Percentiles rank a stretch among this genome's conserved stretches.
Conservation (phyloP, 164 flowering plant genomes). For the Nymphaea colorata region DNA sequence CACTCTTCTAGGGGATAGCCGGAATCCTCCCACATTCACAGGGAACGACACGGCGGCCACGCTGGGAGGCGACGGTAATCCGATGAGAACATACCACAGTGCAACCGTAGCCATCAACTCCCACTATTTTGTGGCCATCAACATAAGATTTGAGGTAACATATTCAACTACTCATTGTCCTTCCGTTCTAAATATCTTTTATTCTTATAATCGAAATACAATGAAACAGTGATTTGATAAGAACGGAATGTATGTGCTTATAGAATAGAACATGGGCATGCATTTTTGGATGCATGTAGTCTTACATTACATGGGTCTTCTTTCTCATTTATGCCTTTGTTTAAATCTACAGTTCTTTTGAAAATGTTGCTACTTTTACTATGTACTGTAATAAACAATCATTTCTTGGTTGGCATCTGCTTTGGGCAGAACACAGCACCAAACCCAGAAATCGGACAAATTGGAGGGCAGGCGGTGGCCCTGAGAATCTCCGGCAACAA, state of each 20-base stretch:
- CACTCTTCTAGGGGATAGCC: conserved; percentile 45
- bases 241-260: too few relatives aligned
- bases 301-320: too few relatives aligned
- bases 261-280: too few relatives aligned
- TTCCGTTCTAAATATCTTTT: too few relatives aligned
- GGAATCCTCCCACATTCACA: conserved; percentile 47
- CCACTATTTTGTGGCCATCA: conserved; percentile 52
- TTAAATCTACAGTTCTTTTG: too few relatives aligned
- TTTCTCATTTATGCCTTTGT: too few relatives aligned
- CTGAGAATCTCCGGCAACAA: conserved; percentile 50
- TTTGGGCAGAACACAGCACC: conserved; percentile 45
- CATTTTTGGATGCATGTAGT: too few relatives aligned
- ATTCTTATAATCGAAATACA: too few relatives aligned
- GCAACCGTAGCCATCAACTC: conserved; percentile 61
- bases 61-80: conserved; percentile 30
- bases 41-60: conserved; percentile 54
- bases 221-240: too few relatives aligned
- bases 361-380: too few relatives aligned
- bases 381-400: too few relatives aligned
- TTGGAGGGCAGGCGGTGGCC: conserved; percentile 57
- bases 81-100: conserved; percentile 41
- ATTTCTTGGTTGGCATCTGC: too few relatives aligned
- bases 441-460: conserved; percentile 22
- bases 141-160: conserved; percentile 55
- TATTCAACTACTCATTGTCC: not conserved